A percentile compares a stretch with the other conserved stretches of the same genome.
Evolutionary conservation across 1,139 yeast genomes (phyloP).

Genomic region (Nakaseomyces sp.): DNA sequence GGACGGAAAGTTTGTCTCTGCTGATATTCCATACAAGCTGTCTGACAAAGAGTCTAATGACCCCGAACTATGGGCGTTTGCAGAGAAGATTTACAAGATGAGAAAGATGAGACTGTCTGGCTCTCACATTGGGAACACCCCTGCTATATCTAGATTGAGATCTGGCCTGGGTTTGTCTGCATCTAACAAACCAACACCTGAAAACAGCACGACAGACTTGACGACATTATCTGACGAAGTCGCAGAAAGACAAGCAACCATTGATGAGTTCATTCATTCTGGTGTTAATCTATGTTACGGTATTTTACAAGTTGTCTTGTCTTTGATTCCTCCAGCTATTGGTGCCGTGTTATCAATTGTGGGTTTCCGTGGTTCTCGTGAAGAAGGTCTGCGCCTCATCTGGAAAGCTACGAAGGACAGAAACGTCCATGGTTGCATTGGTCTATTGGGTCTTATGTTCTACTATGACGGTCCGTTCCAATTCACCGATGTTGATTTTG

Average conservation of each 20-base stretch:
- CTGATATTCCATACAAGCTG: conserved; percentile 37
- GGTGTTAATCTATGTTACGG: conserved; percentile 93
- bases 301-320: conserved; percentile 77
- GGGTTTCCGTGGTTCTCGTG: conserved; percentile 83
- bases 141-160: conserved; percentile 38
- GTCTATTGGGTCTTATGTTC: conserved; percentile 67
- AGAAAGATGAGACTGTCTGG: conserved; percentile 59
- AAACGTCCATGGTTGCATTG: conserved; percentile 89
- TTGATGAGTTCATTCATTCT: conserved; percentile 84
- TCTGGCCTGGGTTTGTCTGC: conserved; percentile 34
- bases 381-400: conserved; percentile 68
- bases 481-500: conserved; percentile 77
- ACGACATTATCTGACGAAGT: neutral
- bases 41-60: conserved; percentile 40
- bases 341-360: conserved; percentile 84
- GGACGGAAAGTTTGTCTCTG: conserved; percentile 27
- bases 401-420: conserved; percentile 75
- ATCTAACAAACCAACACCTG: conserved; percentile 8
- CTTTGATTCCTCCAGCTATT: conserved; percentile 84
- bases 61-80: conserved; percentile 40
- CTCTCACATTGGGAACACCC: conserved; percentile 44
- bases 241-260: conserved; percentile 40
- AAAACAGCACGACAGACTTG: neutral
- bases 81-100: conserved; percentile 55
- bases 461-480: conserved; percentile 95